Percentiles rank a stretch among this genome's conserved stretches.
Conservation (phyloP, 305 asterid genomes). For the Fraxinus paxiana region DNA sequence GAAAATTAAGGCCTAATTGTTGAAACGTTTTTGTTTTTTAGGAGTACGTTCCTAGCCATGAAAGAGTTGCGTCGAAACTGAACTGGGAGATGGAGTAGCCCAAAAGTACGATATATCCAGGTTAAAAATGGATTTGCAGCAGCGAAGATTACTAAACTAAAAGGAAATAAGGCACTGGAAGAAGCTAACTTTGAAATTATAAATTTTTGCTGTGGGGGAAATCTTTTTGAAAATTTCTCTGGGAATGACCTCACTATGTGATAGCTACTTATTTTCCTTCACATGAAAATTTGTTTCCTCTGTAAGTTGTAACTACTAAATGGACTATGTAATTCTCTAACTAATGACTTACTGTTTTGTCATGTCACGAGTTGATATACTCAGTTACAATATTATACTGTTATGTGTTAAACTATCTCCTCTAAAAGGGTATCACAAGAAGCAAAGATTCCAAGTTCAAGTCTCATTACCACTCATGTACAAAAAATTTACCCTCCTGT, state of each 20-base stretch:
- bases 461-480: not conserved
- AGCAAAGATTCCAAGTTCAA: not conserved
- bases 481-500: not conserved
- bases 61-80: slow-evolving; percentile 72
- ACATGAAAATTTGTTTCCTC: slow-evolving; percentile 18
- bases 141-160: slow-evolving; percentile 22
- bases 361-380: not conserved
- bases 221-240: slow-evolving; percentile 35
- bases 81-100: slow-evolving; percentile 90
- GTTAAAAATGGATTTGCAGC: slow-evolving; percentile 30
- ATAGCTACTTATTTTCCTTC: slow-evolving; percentile 23
- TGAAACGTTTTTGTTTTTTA: slow-evolving; percentile 11
- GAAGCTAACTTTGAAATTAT: slow-evolving; percentile 42
- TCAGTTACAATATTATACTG: not conserved
- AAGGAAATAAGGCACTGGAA: slow-evolving; percentile 22
- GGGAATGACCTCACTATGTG: slow-evolving; percentile 26
- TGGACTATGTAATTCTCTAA: slow-evolving; percentile 21
- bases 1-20: not conserved
- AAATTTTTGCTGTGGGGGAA: slow-evolving; percentile 32
- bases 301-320: slow-evolving; percentile 33
- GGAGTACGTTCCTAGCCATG: slow-evolving; percentile 88
- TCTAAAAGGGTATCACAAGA: not conserved
- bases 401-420: not conserved
- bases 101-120: slow-evolving; percentile 52
- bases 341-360: slow-evolving; percentile 21